Percentiles rank a stretch among this genome's conserved stretches.
These are phyloP conservation scores for Pichia sp. DNA, from an alignment of 1,139 yeast species.

Conservation along the genomic window DNA sequence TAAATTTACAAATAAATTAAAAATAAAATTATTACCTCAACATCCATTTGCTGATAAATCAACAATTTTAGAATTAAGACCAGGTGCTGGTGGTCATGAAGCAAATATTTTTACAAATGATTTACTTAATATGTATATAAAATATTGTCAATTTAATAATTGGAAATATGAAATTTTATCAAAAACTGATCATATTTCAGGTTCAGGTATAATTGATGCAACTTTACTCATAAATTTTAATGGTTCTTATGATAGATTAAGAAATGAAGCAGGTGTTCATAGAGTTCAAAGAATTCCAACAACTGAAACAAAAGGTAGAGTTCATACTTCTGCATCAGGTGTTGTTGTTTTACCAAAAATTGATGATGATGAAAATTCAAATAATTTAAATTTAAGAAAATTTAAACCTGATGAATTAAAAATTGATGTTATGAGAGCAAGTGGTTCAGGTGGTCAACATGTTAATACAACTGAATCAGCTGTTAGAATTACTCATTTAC, in stretches of 20 bases:
- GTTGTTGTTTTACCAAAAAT: constrained; percentile 89
- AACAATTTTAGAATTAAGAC: constrained; percentile 77
- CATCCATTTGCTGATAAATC: constrained; percentile 72
- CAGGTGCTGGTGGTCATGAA: constrained; percentile 96
- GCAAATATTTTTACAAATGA: constrained; percentile 84
- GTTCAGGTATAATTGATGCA: constrained; percentile 70
- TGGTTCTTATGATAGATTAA: constrained; percentile 66
- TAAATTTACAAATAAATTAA: constrained; percentile 40
- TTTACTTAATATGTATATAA: constrained; percentile 71
- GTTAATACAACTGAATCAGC: constrained; percentile 98
- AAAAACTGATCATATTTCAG: constrained; percentile 46
- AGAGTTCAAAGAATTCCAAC: constrained; percentile 91
- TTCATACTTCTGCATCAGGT: constrained; percentile 94
- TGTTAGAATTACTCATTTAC: constrained; percentile 84
- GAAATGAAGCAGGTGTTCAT: constrained; percentile 93
- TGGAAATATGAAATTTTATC: constrained; percentile 68
- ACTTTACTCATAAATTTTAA: constrained; percentile 67
- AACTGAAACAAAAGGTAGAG: constrained; percentile 89
- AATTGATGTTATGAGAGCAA: constrained; percentile 91
- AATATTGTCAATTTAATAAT: constrained; percentile 53
- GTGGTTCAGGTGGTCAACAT: constrained; percentile 98
- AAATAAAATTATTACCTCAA: constrained; percentile 62
- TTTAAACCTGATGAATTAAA: constrained; percentile 86
- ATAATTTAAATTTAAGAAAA: constrained; percentile 50
- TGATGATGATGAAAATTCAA: constrained; percentile 47